Evolutionary conservation across 768 basidiomycete species (phyloP), one percentile per base, ranked within the genome.

Genomic region (Panus rudis): DNA sequence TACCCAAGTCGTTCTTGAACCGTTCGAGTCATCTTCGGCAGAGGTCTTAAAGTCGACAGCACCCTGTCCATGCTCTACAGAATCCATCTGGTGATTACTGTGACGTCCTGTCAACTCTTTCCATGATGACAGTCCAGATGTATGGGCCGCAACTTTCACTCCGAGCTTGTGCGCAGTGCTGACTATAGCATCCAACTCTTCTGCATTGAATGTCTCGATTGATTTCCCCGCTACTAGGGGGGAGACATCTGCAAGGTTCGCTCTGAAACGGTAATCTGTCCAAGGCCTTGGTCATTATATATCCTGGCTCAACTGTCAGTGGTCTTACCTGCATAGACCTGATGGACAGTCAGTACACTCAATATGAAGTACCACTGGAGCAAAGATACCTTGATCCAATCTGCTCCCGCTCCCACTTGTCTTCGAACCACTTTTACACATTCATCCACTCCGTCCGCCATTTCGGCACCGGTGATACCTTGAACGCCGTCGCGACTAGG

Each of bases 351-450:
- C 24, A 25, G 10, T 19, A 26, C 31, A 46, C 26, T 20, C 21
- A 44, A 39, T 23, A 30, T 23, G 46, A 43, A 50, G 37, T 17
- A n/a, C n/a, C n/a, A n/a, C n/a, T n/a, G n/a, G n/a, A 17, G 24
- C 14, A 20, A 43, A 22, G 24, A 12, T 28, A 76, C 75, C 70
- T 82, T 81, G 50, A 84, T 78, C 75, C 75, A 79, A 58, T 83
- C 81, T 4, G 80, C 75, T 6, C 79, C 79, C 11, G 76, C 72
- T 23, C 79, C 79, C 42, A 83, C 69, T 49, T 82, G 81, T 45
- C 67, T 68, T 21, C 79, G 65, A 4, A 80, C 76, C 11, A 72
- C 78, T 46, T 67, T 68, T 30, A 72, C 55, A 51, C 80, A 78
- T 25, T 67, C 76, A 24, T 71, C 72, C 19, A 68, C 59, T 1